These are phyloP conservation scores for Aspergillus sclerotiicarbonarius DNA, from an alignment of 495 filamentous ascomycete genomes.

Conservation along the genomic window DNA sequence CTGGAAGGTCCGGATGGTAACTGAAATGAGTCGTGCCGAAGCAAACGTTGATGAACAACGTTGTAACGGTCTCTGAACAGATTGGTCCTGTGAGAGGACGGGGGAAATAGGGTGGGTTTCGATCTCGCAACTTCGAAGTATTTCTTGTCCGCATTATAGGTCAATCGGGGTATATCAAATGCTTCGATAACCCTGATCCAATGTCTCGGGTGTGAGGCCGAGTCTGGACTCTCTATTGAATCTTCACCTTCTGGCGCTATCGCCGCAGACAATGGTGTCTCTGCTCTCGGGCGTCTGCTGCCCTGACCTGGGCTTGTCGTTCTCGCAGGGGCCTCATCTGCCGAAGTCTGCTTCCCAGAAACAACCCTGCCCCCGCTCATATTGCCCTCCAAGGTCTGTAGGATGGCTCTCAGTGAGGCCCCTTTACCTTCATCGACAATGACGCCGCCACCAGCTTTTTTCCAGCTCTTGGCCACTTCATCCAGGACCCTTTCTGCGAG, in stretches of 20 bases:
- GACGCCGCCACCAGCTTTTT: constrained; percentile 74
- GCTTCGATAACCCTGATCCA: constrained; percentile 79
- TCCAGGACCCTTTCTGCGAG: constrained; percentile 89
- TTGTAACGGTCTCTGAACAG: constrained; percentile 88
- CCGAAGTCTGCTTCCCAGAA: constrained; percentile 23
- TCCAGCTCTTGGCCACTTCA: constrained; percentile 88
- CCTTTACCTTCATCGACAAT: constrained; percentile 82
- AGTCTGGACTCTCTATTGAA: constrained; percentile 55
- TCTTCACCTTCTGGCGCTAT: constrained; percentile 51
- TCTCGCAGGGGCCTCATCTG: constrained; percentile 19
- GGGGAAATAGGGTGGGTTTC: constrained; percentile 74
- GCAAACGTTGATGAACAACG: constrained; percentile 82
- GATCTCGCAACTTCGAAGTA: constrained; percentile 75
- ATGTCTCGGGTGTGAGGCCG: constrained; percentile 59
- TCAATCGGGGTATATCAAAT: constrained; percentile 80
- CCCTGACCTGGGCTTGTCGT: constrained; percentile 17
- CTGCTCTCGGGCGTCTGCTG: constrained; percentile 11
- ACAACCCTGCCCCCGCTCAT: constrained; percentile 77
- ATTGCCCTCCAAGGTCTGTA: constrained; percentile 76
- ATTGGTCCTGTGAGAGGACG: constrained; percentile 74
- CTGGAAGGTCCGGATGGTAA: constrained; percentile 57
- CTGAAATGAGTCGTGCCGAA: constrained; percentile 93
- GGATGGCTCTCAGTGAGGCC: constrained; percentile 69
- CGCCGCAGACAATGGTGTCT: constrained; percentile 16
- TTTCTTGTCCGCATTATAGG: constrained; percentile 85